phyloP scores from a whole-genome alignment of 1,284 basidiomycete species.

The Puccinia polysora region DNA sequence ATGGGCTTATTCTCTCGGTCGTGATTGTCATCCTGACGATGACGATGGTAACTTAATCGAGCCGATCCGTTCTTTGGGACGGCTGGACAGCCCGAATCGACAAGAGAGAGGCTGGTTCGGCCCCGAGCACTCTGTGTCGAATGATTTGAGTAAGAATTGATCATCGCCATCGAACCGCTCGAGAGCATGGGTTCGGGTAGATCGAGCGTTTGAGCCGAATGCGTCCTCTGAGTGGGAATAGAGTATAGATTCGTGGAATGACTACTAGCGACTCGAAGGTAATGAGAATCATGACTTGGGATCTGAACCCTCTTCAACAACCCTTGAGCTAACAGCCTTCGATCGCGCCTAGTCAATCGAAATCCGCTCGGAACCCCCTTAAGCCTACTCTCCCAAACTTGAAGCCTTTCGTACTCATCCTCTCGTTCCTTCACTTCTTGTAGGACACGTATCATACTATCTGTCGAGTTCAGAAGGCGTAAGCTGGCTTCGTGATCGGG shows the following conservation, averaged over 20 bases:
- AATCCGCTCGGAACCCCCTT: slow-evolving; percentile 61
- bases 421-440: slow-evolving; percentile 76
- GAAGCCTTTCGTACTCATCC: slow-evolving; percentile 71
- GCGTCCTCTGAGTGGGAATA: slow-evolving; percentile 25
- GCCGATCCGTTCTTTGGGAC: background rate
- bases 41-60: background rate
- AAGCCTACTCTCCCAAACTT: slow-evolving; percentile 62
- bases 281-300: slow-evolving; percentile 48
- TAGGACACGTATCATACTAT: slow-evolving; percentile 68
- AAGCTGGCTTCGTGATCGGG: slow-evolving; percentile 65
- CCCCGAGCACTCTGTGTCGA: slow-evolving; percentile 21
- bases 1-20: slow-evolving; percentile 2
- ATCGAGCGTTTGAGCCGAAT: background rate
- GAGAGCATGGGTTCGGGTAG: background rate
- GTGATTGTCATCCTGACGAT: too few species aligned
- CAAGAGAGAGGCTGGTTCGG: background rate
- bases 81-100: background rate
- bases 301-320: slow-evolving; percentile 55
- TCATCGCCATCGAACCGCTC: background rate
- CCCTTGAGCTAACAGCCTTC: slow-evolving; percentile 68
- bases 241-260: slow-evolving; percentile 47
- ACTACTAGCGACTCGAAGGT: slow-evolving; percentile 45
- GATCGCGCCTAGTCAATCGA: slow-evolving; percentile 64
- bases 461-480: slow-evolving; percentile 64
- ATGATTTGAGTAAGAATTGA: background rate